Evolutionary conservation across 1,284 basidiomycete genomes (phyloP), one percentile per base, ranked within the genome.

Genomic region (Peniophora sp.): DNA sequence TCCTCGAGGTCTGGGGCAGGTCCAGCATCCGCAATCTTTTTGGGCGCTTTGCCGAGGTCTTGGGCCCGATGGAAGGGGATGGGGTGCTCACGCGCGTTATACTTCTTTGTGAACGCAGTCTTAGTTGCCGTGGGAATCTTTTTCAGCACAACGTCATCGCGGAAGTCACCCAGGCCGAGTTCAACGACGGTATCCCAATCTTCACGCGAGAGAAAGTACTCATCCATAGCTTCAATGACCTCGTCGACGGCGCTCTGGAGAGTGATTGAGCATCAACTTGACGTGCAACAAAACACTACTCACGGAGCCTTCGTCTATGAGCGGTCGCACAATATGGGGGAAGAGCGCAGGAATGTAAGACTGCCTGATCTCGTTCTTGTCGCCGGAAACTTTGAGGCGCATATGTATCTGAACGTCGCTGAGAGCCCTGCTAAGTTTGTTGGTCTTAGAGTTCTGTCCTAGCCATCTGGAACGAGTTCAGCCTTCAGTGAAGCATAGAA

Each of bases 171-270:
- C 10, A 99, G 78, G 0, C 95, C 96, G 10, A 99, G 78, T 65
- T 99, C 96, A 50, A 98, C 79, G 48, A 98, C 78, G 10, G 90
- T 85, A 59, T 99, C 97, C 90, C 95, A 96, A 62, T 99, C 96
- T 36, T 98, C 96, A 56, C 89, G 88, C 5, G 85, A 85, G 35
- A 99, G 69, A 68, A 83, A 98, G 67, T 99, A 99, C 46, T 90
- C 87, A 66, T 99, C 96, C 93, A 99, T 96, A 14, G 74, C 70
- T 22, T 80, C 73, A 52, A 99, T 97, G 22, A 95, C 83, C 1
- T 85, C 83, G 1, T 87, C 83, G 3, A 97, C 79, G 1, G 81
- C 88, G 52, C 79, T 81, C 88, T 93, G 62, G n/a, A 52, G 10
- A 27, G 47, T 12, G 49, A 8, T 17, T 23, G 36, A 36, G 18